These are phyloP conservation scores for Lipomyces oligophaga DNA, from an alignment of 805 yeast species.

Conservation along the genomic window DNA sequence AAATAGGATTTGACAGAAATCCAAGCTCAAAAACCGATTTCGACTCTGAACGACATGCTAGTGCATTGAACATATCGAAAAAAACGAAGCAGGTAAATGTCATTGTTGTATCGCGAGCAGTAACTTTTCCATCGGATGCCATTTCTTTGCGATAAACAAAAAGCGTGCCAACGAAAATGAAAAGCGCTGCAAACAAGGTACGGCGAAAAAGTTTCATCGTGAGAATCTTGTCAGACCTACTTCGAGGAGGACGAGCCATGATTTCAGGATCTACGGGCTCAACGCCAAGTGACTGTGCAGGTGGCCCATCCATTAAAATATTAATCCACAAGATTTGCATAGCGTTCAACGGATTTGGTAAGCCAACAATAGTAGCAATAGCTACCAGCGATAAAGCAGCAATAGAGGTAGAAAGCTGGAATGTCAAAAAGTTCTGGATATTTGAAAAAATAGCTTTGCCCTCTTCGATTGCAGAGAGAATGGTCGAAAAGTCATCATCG, in stretches of 20 bases:
- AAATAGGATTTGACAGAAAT: slow-evolving; percentile 73
- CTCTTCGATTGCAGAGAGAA: slow-evolving; percentile 88
- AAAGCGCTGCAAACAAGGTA: slow-evolving; percentile 68
- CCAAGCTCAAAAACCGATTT: slow-evolving; percentile 85
- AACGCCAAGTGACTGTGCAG: slow-evolving; percentile 77
- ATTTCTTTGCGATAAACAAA: slow-evolving; percentile 82
- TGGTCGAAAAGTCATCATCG: slow-evolving; percentile 94
- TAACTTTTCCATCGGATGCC: slow-evolving; percentile 74
- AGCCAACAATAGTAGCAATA: slow-evolving; percentile 18
- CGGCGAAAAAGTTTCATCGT: slow-evolving; percentile 66
- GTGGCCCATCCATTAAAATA: slow-evolving; percentile 74
- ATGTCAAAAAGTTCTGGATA: slow-evolving; percentile 87
- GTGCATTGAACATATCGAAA: slow-evolving; percentile 95
- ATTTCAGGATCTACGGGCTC: slow-evolving; percentile 63
- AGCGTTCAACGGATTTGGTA: slow-evolving; percentile 66
- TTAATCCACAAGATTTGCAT: slow-evolving; percentile 78
- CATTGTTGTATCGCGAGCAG: slow-evolving; percentile 97
- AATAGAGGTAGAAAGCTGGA: slow-evolving; percentile 82
- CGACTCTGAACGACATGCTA: slow-evolving; percentile 83
- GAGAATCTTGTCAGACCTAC: slow-evolving; percentile 77
- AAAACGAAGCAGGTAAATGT: slow-evolving; percentile 95
- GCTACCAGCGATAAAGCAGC: slow-evolving; percentile 58
- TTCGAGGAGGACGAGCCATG: slow-evolving; percentile 68
- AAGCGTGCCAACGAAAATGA: slow-evolving; percentile 81
- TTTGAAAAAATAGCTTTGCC: slow-evolving; percentile 97